Percentiles rank a stretch among this genome's conserved stretches.
Evolutionary conservation across 345 rosid species (phyloP).

Genomic region (Brassica carinata): DNA sequence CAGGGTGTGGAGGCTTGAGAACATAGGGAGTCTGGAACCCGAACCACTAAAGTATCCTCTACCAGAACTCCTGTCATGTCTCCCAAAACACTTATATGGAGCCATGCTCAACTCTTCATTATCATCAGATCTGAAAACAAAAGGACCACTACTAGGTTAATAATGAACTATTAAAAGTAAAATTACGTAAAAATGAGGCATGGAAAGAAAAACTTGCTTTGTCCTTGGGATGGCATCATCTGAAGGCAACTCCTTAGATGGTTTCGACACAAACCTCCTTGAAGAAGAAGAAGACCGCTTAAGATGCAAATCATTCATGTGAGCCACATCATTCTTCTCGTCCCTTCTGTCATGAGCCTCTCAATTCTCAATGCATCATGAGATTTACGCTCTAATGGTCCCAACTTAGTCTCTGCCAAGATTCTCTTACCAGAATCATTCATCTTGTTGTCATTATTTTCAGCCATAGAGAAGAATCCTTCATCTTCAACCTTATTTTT

Average conservation of each 20-base stretch:
- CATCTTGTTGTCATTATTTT: conserved; percentile 40
- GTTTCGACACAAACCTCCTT: not conserved
- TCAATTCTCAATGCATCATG: conserved; percentile 4
- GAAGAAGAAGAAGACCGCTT: not conserved
- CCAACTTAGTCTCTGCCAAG: not conserved
- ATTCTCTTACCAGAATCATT: conserved; percentile 35
- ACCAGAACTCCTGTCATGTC: conserved; percentile 29
- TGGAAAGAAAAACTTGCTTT: conserved; percentile 43
- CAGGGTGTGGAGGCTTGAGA: conserved; percentile 42
- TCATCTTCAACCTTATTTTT: conserved; percentile 47
- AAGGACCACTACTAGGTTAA: conserved; percentile 3
- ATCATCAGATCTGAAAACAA: not conserved
- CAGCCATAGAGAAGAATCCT: conserved; percentile 35
- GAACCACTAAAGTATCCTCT: conserved; percentile 33
- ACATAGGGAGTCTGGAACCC: conserved; percentile 41
- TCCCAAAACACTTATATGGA: not conserved
- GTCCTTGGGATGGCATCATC: conserved; percentile 34
- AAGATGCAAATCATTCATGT: not conserved
- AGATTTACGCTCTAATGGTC: not conserved
- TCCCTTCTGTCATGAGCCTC: conserved; percentile 40
- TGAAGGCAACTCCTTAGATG: conserved; percentile 37
- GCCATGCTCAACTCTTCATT: not conserved
- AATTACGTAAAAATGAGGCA: not conserved
- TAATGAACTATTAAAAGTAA: not conserved
- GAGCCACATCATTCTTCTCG: conserved; percentile 28